phyloP scores from a whole-genome alignment of 1,139 yeast species.

The Candida pseudoviswanathii region DNA sequence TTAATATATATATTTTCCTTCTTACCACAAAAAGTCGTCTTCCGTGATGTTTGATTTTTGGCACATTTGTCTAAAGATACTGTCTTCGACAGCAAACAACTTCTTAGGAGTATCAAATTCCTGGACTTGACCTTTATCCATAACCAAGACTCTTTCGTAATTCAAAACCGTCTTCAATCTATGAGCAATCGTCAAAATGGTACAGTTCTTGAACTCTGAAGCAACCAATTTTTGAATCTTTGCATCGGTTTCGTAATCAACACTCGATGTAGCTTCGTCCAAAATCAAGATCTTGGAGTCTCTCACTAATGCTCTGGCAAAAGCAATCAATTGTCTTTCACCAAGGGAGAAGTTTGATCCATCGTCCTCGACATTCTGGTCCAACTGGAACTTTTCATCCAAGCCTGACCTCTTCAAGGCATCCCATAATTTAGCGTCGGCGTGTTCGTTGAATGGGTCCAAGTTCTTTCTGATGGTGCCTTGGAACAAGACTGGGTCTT shows the following conservation, averaged over 20 bases:
- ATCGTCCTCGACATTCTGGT: slow-evolving; percentile 41
- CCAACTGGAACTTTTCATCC: slow-evolving; percentile 44
- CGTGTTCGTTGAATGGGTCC: slow-evolving; percentile 61
- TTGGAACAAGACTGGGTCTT: slow-evolving; percentile 72
- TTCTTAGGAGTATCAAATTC: slow-evolving; percentile 59
- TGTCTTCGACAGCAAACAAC: slow-evolving; percentile 21
- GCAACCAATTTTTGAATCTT: slow-evolving; percentile 39
- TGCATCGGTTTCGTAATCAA: slow-evolving; percentile 44
- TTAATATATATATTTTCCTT: too few species aligned
- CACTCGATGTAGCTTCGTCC: slow-evolving; percentile 49
- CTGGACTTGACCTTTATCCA: slow-evolving; percentile 54
- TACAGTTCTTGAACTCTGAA: slow-evolving; percentile 36
- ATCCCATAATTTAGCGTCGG: slow-evolving; percentile 57
- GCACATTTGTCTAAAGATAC: slow-evolving; percentile 59
- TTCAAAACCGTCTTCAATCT: slow-evolving; percentile 40
- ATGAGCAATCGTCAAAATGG: slow-evolving; percentile 46
- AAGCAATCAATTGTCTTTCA: slow-evolving; percentile 43
- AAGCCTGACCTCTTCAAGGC: slow-evolving; percentile 64
- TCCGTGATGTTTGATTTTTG: slow-evolving; percentile 49
- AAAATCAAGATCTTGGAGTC: slow-evolving; percentile 38
- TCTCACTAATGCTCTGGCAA: slow-evolving; percentile 44
- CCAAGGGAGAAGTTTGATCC: slow-evolving; percentile 45
- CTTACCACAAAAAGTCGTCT: slow-evolving; percentile 24
- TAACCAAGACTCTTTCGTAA: slow-evolving; percentile 40
- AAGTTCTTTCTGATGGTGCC: slow-evolving; percentile 67